Base-by-base conservation (phyloP, 768 basidiomycete genomes). In the Piloderma croceum region DNA sequence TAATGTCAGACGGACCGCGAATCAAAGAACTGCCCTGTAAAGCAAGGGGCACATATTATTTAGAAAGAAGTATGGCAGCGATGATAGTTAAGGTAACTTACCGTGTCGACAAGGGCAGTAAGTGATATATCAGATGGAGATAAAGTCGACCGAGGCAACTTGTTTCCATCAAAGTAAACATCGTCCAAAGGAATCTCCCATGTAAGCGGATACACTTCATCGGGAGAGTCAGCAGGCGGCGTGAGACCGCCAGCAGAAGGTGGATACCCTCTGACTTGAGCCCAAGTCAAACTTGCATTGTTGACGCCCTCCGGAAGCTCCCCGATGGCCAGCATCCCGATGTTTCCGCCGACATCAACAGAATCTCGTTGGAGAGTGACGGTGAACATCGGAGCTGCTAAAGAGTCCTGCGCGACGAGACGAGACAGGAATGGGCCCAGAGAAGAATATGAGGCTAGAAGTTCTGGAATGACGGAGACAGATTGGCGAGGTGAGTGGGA, bases 121-220 rank as follows among this genome's bases (percentile, higher is more conserved):
- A 83, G 63, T 1, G 67, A 55, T 44, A 83, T 76, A 4, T 55
- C 57, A 0, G 73, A 48, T 1, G 73, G 53, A 1, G 74, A 67
- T 7, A 79, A 54, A 10, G 58, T 62, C 3, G 84, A 85, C 24
- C 66, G 69, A 5, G 77, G 71, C n/a, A 88, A 62, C 48, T 63
- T 67, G 44, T 68, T 52, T 10, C 80, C 83, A 47, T 88, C 81
- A 24, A 90, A 69, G 54, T 68, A 88, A 5, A 88, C 80, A 41
- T 78, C 78, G 39, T 86, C 84, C 6, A 89, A 43, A 20, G 73
- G 67, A 5, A 86, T 63, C 56, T 89, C 86, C 86, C 86, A 88
- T 9, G 78, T 68, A 20, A 81, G 64, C 1, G 79, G 77, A 54
- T 81, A 81, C 10, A 82, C 82, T 69, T 88, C 84, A 10, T 67